These are phyloP conservation scores for Mytilinidion resinicola DNA, from an alignment of 495 filamentous ascomycete species.

Conservation along the genomic window DNA sequence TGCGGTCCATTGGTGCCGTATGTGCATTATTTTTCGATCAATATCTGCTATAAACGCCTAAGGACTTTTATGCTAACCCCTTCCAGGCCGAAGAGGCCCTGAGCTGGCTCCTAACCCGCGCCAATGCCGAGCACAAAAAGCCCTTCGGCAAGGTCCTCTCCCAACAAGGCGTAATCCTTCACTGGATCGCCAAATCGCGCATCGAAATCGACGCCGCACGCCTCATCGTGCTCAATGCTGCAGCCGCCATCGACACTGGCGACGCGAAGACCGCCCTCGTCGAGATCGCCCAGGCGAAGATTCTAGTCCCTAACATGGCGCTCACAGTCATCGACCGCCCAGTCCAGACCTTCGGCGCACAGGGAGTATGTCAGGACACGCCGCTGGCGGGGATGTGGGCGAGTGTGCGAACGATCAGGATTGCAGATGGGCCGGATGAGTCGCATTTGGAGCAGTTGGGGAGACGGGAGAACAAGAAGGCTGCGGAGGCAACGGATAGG, in stretches of 20 bases:
- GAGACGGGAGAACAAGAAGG: constrained; percentile 68
- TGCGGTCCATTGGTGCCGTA: constrained; percentile 78
- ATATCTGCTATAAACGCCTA: no score
- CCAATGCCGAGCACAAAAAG: constrained; percentile 81
- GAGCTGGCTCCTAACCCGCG: constrained; percentile 80
- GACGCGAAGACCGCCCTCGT: constrained; percentile 30
- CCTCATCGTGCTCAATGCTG: constrained; percentile 80
- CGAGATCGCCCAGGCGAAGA: constrained; percentile 39
- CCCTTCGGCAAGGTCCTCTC: constrained; percentile 75
- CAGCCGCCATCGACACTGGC: constrained; percentile 56
- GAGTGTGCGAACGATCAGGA: constrained; percentile 67
- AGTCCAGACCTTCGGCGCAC: constrained; percentile 78
- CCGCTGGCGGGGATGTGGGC: constrained; percentile 86
- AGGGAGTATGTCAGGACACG: constrained; percentile 84
- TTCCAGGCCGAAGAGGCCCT: constrained; percentile 68
- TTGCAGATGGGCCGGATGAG: constrained; percentile 91
- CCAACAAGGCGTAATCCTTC: constrained; percentile 83
- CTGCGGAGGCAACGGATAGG: constrained; percentile 9
- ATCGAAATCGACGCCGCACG: constrained; percentile 87
- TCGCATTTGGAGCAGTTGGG: constrained; percentile 90
- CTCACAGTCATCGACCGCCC: constrained; percentile 41
- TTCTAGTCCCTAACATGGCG: constrained; percentile 34
- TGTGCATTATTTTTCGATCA: background rate
- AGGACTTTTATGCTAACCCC: constrained; percentile 1
- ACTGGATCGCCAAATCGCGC: constrained; percentile 86